phyloP scores from a whole-genome alignment of 2,329 filamentous ascomycete species.

The Elsinoe fawcettii region DNA sequence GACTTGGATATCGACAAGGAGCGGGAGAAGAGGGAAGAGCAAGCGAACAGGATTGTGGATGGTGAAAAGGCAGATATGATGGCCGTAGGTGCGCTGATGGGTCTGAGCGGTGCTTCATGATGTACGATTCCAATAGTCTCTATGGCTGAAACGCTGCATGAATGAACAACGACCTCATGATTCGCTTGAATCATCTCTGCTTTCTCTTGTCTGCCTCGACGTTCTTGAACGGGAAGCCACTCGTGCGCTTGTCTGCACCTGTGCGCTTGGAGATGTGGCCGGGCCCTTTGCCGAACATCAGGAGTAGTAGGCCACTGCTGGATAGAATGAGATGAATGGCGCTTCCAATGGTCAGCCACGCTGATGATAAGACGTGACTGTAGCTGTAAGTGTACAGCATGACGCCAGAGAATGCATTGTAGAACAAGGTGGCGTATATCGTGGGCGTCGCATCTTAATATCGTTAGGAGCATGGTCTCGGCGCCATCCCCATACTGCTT shows the following conservation, averaged over 20 bases:
- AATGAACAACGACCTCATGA: not conserved
- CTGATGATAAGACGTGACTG: constrained; percentile 45
- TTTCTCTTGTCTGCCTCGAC: constrained; percentile 48
- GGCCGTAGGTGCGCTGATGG: constrained; percentile 20
- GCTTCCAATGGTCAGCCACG: constrained; percentile 50
- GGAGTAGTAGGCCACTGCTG: constrained; percentile 54
- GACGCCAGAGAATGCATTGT: constrained; percentile 54
- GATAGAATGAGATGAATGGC: constrained; percentile 42
- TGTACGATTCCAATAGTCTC: not conserved
- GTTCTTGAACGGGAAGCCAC: constrained; percentile 58
- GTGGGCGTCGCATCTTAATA: constrained; percentile 50
- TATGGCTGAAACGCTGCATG: not conserved
- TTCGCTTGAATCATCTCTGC: constrained; percentile 15
- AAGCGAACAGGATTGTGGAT: constrained; percentile 33
- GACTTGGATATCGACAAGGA: constrained; percentile 36
- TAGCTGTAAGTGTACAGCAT: constrained; percentile 61
- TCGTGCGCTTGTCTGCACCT: constrained; percentile 56
- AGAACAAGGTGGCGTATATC: constrained; percentile 57
- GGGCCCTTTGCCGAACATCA: constrained; percentile 48
- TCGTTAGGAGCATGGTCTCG: not conserved
- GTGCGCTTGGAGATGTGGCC: constrained; percentile 54
- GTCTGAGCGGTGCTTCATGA: constrained; percentile 15
- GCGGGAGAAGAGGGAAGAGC: constrained; percentile 41
- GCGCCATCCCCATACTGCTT: not conserved
- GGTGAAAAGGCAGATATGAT: constrained; percentile 20